Evolutionary conservation across 148 eudicot genomes (phyloP), one percentile per base, ranked within the genome.

Genomic region (Drosera capensis): DNA sequence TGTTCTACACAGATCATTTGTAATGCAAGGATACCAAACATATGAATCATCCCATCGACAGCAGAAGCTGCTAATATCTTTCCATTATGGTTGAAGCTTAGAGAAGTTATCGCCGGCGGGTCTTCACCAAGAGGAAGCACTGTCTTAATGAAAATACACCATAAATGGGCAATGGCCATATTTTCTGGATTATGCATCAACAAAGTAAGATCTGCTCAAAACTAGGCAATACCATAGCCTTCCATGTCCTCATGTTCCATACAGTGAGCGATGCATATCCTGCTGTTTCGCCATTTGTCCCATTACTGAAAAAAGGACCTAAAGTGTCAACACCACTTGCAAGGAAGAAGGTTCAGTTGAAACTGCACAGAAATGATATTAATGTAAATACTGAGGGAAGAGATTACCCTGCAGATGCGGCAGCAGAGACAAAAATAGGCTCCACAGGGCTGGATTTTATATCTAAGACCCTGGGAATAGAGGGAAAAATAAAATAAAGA

Each of bases 71-170:
- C 97, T 66, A 88, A 71, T 53, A 88, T 82, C 73, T 88, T 88
- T 46, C 97, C 97, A 45, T 88, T 88, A 68, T 88, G 97, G 67
- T 83, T 88, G 71, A 88, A 88, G 65, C 92, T 72, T 61, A 83
- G 36, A 20, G 94, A 88, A 44, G 94, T 88, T 52, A 88, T 80
- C 45, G 94, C 92, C 26, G 97, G 97, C 23, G 97, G 92, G 56
- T 88, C 97, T 66, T 83, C 73, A 58, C 97, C 97, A 71, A 88
- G 97, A 50, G 97, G 97, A 63, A 88, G 94, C 75, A 83, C 92
- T 74, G 92, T 55, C 97, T 88, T 77, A 81, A 83, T 9, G 48
- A 65, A 58, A 71, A 63, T 65, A 31, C n/a, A n/a, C n/a, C n/a
- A n/a, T n/a, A n/a, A n/a, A n/a, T n/a, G n/a, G n/a, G n/a, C n/a